Evolutionary conservation across 768 basidiomycete genomes (phyloP).

Genomic region (Phanerochaete carnosa): DNA sequence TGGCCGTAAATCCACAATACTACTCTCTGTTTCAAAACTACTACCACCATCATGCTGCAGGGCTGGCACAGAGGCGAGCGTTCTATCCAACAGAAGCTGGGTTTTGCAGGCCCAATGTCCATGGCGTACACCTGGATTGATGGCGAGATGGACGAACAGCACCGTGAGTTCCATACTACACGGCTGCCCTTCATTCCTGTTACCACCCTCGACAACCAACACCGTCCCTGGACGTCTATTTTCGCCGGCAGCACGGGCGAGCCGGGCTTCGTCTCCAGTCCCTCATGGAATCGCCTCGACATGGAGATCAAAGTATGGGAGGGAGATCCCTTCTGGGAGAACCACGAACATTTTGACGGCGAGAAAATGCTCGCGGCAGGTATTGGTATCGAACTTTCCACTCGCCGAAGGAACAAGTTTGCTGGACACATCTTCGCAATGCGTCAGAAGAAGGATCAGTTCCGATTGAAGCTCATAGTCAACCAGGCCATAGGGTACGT

Average conservation of each 20-base stretch:
- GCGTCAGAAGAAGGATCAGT: slow-evolving; percentile 20
- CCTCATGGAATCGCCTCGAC: slow-evolving; percentile 34
- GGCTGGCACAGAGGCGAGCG: slow-evolving; percentile 50
- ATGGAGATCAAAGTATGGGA: slow-evolving; percentile 44
- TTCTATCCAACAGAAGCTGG: slow-evolving; percentile 45
- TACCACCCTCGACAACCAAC: slow-evolving; percentile 46
- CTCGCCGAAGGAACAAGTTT: slow-evolving; percentile 61
- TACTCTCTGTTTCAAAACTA: background rate
- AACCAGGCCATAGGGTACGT: slow-evolving; percentile 58
- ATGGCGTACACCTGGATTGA: slow-evolving; percentile 38
- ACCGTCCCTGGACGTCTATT: slow-evolving; percentile 60
- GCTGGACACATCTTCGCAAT: slow-evolving; percentile 40
- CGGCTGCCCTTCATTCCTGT: slow-evolving; percentile 53
- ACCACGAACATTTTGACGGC: slow-evolving; percentile 13
- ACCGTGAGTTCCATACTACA: slow-evolving; percentile 46
- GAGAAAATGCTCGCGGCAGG: slow-evolving; percentile 42
- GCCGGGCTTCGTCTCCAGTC: slow-evolving; percentile 42
- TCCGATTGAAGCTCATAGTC: slow-evolving; percentile 42
- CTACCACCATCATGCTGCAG: slow-evolving; percentile 22
- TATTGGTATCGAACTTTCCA: slow-evolving; percentile 56
- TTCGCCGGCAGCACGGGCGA: slow-evolving; percentile 42
- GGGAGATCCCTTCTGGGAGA: slow-evolving; percentile 52
- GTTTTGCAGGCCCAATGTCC: slow-evolving; percentile 35
- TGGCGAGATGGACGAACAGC: slow-evolving; percentile 47
- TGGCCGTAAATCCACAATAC: background rate